Evolutionary conservation across 768 basidiomycete species (phyloP), one percentile per base, ranked within the genome.

Genomic region (Symmetrospora coprosmae): DNA sequence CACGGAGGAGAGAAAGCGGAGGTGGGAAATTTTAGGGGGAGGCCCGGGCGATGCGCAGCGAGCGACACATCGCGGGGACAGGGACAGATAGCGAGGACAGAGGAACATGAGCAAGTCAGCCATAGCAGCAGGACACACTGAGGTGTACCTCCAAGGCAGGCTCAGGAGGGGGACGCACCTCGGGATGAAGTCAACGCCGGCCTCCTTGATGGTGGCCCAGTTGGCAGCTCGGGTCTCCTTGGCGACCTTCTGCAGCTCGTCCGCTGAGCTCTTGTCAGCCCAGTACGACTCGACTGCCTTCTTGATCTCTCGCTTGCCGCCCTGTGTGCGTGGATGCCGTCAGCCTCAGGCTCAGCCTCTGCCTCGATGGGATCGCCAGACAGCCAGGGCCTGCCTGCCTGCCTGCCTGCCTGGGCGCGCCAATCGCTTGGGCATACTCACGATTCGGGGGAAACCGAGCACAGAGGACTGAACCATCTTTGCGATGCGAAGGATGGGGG

Each of bases 211-310:
- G 67, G 75, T 78, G 63, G 80, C 81, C 91, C 90, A 99, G 79
- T 80, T 86, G 65, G 80, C 72, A 78, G 87, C 87, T 73, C 84
- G 85, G 71, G 89, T 83, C 51, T 87, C 83, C 67, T 87, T 84
- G 68, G 89, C 86, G 65, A 78, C 82, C 74, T 86, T 86, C 71
- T 82, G 82, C 66, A 99, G 84, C 61, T 89, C 86, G 67, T 86
- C 86, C 34, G 82, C 87, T 63, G 83, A 79, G 72, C 82, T 77
- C 74, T 92, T 96, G 74, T 86, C 85, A 31, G 80, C 87, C 94
- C 94, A 99, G 79, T 97, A 60, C 59, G 88, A 85, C 76, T 97
- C 92, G 70, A 94, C 87, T 66, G 90, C 89, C 78, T 96, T 92
- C 78, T 94, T 94, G 64, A 91, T 81, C 76, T 92, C 88, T 76